Percentiles rank a stretch among this genome's conserved stretches.
Evolutionary conservation across 768 basidiomycete genomes (phyloP).

Genomic region (Calocybe indica): DNA sequence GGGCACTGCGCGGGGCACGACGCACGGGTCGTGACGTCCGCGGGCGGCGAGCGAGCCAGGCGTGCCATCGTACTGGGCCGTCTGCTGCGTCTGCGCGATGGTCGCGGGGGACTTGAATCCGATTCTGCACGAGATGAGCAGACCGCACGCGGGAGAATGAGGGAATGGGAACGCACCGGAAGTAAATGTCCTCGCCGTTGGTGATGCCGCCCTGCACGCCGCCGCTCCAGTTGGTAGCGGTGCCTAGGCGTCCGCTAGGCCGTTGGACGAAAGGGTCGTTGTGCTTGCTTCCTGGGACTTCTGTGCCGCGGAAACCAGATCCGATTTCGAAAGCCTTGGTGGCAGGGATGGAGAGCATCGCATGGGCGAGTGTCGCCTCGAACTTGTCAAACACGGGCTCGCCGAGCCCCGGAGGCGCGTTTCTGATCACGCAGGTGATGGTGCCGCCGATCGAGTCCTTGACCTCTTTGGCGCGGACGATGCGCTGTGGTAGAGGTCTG

Average conservation of each 20-base stretch:
- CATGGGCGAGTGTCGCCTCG: slow-evolving; percentile 91
- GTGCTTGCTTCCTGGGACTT: slow-evolving; percentile 88
- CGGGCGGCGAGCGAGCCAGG: slow-evolving; percentile 83
- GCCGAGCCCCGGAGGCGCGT: slow-evolving; percentile 85
- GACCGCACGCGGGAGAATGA: neutral
- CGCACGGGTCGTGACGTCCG: slow-evolving; percentile 95
- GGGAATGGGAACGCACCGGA: slow-evolving; percentile 53
- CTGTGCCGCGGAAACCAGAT: slow-evolving; percentile 92
- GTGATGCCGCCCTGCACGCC: slow-evolving; percentile 97
- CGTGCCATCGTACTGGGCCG: slow-evolving; percentile 92
- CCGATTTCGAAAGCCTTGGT: slow-evolving; percentile 99
- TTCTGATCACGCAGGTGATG: slow-evolving; percentile 92
- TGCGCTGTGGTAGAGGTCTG: slow-evolving; percentile 50
- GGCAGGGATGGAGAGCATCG: slow-evolving; percentile 98
- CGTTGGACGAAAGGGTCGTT: slow-evolving; percentile 81
- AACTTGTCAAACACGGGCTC: slow-evolving; percentile 99
- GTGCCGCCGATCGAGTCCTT: slow-evolving; percentile 98
- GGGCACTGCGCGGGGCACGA: slow-evolving; percentile 93
- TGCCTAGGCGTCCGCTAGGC: slow-evolving; percentile 69
- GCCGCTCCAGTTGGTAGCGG: slow-evolving; percentile 92
- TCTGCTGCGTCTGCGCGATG: slow-evolving; percentile 86
- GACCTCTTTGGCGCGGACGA: slow-evolving; percentile 86
- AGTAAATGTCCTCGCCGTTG: slow-evolving; percentile 97
- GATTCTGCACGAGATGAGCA: slow-evolving; percentile 43
- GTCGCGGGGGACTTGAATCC: slow-evolving; percentile 99